Percentiles rank a stretch among this genome's conserved stretches.
Evolutionary conservation across 1,139 yeast species (phyloP).

Genomic region (Kodamaea alishanica): DNA sequence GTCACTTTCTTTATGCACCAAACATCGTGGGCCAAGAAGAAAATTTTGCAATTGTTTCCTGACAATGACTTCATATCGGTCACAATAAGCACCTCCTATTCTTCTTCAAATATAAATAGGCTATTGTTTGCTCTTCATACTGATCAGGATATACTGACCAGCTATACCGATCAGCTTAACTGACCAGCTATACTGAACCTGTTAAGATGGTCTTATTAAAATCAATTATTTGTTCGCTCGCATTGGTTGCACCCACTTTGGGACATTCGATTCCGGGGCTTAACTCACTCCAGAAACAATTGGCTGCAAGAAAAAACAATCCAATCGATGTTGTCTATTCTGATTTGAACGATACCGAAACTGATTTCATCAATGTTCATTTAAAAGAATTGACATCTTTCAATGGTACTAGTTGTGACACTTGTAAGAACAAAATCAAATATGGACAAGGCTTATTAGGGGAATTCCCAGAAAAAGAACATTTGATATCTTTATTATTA

Average conservation of each 20-base stretch:
- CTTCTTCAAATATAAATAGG: no score
- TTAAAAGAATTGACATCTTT: constrained; percentile 23
- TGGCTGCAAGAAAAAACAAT: constrained; percentile 15
- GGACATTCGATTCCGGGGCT: constrained; percentile 20
- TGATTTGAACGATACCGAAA: constrained; percentile 24
- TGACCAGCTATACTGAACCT: no score
- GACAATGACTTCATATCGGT: no score
- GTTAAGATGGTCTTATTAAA: no score
- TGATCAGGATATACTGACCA: no score
- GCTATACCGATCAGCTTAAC: no score
- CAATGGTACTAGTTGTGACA: constrained; percentile 33
- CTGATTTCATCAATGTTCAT: constrained; percentile 31
- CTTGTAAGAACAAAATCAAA: constrained; percentile 35
- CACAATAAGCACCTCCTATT: no score
- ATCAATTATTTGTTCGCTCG: neutral
- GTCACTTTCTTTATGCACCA: no score
- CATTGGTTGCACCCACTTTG: constrained; percentile 4
- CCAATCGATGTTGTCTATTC: constrained; percentile 26
- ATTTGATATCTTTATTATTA: constrained; percentile 34
- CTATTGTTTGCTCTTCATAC: no score
- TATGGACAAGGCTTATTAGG: constrained; percentile 28
- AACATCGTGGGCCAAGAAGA: no score
- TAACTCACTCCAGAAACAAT: constrained; percentile 16
- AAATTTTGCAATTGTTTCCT: no score
- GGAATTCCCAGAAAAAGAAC: constrained; percentile 32